phyloP scores from a whole-genome alignment of 2,329 filamentous ascomycete genomes.

The Fusarium sp. region DNA sequence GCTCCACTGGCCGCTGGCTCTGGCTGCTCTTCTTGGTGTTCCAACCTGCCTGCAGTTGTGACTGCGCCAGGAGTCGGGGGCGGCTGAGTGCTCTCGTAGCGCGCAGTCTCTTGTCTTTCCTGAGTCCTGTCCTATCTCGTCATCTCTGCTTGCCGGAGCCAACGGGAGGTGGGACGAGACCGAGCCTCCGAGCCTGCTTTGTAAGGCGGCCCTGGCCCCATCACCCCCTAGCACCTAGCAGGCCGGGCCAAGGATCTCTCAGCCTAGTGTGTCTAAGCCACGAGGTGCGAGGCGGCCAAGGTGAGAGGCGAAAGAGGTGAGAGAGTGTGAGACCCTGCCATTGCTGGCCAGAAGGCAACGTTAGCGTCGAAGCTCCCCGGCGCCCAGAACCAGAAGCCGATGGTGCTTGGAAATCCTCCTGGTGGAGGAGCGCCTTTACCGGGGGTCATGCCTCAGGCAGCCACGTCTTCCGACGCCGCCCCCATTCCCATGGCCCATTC shows the following conservation, averaged over 20 bases:
- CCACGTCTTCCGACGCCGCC: conserved; percentile 24
- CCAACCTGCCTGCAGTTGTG: neutral
- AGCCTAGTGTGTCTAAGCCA: conserved; percentile 30
- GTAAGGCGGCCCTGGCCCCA: conserved; percentile 25
- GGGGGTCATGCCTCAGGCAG: conserved; percentile 39
- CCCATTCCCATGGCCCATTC: conserved; percentile 46
- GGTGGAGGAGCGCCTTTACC: conserved; percentile 4
- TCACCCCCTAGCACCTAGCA: conserved; percentile 11
- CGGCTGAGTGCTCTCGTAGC: conserved; percentile 7
- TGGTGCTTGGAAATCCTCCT: neutral
- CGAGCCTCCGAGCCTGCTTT: conserved; percentile 34
- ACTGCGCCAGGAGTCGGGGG: conserved; percentile 1
- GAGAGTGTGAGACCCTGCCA: conserved; percentile 9
- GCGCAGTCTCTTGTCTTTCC: neutral
- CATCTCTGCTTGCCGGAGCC: conserved; percentile 22
- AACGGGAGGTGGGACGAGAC: conserved; percentile 25
- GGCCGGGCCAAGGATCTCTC: conserved; percentile 12
- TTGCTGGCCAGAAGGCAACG: conserved; percentile 5
- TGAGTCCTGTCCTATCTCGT: neutral
- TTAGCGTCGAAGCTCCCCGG: conserved; percentile 9
- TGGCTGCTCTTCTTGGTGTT: neutral
- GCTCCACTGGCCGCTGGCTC: conserved; percentile 1
- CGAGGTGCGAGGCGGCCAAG: conserved; percentile 33
- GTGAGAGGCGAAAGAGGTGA: conserved; percentile 25
- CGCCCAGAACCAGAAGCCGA: neutral